Conservation (phyloP, 2,329 filamentous ascomycete genomes). For the Hypoxylon sp. region DNA sequence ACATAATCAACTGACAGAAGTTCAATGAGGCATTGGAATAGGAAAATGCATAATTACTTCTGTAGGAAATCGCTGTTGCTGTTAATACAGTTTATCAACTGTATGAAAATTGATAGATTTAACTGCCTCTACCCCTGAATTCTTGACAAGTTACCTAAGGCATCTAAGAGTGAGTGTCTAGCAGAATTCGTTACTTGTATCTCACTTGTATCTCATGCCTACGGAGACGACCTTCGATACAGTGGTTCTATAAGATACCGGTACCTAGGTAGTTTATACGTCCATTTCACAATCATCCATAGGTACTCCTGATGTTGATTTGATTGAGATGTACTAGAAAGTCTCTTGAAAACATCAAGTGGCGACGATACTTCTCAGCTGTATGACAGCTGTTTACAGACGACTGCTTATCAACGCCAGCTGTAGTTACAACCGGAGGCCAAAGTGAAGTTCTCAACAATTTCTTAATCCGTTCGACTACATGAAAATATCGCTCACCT, state of each 20-base stretch:
- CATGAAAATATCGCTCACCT: slow-evolving; percentile 13
- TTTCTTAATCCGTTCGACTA: slow-evolving; percentile 17
- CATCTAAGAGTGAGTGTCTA: too few species aligned
- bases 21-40: too few species aligned
- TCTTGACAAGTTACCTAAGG: too few species aligned
- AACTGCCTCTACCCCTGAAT: too few species aligned
- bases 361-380: neutral
- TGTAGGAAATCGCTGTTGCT: too few species aligned
- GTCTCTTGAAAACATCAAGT: neutral
- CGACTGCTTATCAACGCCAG: neutral
- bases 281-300: neutral
- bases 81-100: too few species aligned
- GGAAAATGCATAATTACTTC: too few species aligned
- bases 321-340: neutral
- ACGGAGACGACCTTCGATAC: neutral
- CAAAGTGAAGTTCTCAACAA: slow-evolving; percentile 19
- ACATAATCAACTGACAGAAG: too few species aligned
- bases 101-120: too few species aligned
- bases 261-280: neutral
- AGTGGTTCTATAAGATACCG: neutral
- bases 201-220: neutral
- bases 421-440: neutral
- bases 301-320: neutral
- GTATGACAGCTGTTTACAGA: neutral
- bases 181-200: too few species aligned